A percentile compares a stretch with the other conserved stretches of the same genome.
phyloP scores from a whole-genome alignment of 1,139 yeast species.

The Insectozyma bohioensis region DNA sequence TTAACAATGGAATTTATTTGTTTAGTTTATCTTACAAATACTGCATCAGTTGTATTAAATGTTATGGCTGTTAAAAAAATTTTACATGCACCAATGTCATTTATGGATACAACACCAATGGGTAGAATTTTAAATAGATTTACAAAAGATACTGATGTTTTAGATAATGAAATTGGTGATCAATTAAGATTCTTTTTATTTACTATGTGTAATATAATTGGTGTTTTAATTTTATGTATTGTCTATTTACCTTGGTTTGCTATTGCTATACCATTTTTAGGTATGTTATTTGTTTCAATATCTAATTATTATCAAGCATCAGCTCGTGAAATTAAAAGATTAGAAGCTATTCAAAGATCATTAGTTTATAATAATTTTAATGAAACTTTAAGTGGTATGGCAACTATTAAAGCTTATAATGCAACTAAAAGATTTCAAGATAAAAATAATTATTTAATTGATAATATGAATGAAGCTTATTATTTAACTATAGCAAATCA shows the following conservation, averaged over 20 bases:
- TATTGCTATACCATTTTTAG: conserved; percentile 44
- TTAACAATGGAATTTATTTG: conserved; percentile 44
- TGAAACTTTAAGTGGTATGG: conserved; percentile 72
- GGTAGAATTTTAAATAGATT: conserved; percentile 62
- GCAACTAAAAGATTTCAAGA: conserved; percentile 49
- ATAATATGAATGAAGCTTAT: conserved; percentile 75
- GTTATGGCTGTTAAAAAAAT: conserved; percentile 58
- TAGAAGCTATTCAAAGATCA: conserved; percentile 78
- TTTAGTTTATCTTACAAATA: conserved; percentile 51
- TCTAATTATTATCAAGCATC: conserved; percentile 67
- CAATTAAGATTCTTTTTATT: conserved; percentile 49
- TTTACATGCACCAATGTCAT: conserved; percentile 62
- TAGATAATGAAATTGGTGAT: conserved; percentile 75
- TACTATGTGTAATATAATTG: conserved; percentile 55
- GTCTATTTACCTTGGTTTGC: conserved; percentile 74
- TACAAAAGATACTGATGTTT: conserved; percentile 81
- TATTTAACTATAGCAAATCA: conserved; percentile 68
- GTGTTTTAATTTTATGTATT: conserved; percentile 67
- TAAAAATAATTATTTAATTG: conserved; percentile 50
- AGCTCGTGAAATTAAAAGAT: conserved; percentile 73
- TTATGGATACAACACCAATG: conserved; percentile 63
- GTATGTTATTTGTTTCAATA: conserved; percentile 31
- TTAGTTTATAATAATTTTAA: conserved; percentile 74
- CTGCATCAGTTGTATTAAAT: conserved; percentile 43
- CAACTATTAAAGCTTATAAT: conserved; percentile 66